phyloP scores from a whole-genome alignment of 768 basidiomycete genomes.

The Pisolithus orientalis region DNA sequence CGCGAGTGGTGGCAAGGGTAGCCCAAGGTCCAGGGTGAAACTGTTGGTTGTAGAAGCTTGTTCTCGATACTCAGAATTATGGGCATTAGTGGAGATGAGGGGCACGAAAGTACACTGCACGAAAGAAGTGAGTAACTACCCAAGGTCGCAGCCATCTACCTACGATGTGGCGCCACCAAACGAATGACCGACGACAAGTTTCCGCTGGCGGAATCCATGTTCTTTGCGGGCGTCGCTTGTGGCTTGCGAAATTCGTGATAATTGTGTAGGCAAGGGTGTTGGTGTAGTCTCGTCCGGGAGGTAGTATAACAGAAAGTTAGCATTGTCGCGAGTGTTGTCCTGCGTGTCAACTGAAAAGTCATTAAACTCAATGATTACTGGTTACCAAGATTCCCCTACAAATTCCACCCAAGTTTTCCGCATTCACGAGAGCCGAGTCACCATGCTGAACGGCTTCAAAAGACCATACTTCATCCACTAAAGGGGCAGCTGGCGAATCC shows the following conservation, averaged over 20 bases:
- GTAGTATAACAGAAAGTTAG: slow-evolving; percentile 67
- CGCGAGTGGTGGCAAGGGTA: too few relatives aligned
- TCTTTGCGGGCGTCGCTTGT: slow-evolving; percentile 38
- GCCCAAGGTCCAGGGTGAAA: too few relatives aligned
- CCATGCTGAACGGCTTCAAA: slow-evolving; percentile 85
- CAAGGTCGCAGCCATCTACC: slow-evolving; percentile 23
- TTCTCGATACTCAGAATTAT: too few relatives aligned
- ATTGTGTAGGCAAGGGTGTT: slow-evolving; percentile 42
- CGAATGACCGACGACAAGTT: slow-evolving; percentile 77
- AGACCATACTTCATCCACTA: slow-evolving; percentile 71
- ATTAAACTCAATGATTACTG: neutral
- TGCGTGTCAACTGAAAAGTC: slow-evolving; percentile 59
- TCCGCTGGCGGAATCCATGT: slow-evolving; percentile 46
- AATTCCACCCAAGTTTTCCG: slow-evolving; percentile 43
- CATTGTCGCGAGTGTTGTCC: slow-evolving; percentile 71
- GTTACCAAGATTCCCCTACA: slow-evolving; percentile 36
- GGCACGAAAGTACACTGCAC: slow-evolving; percentile 31
- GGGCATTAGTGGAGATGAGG: too few relatives aligned
- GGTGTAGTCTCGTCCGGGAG: slow-evolving; percentile 41
- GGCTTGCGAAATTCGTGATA: slow-evolving; percentile 39
- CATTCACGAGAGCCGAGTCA: slow-evolving; percentile 74
- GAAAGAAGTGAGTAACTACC: neutral
- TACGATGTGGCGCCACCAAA: slow-evolving; percentile 76
- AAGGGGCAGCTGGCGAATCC: slow-evolving; percentile 27
- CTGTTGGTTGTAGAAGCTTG: too few relatives aligned